Base-by-base conservation (phyloP, 108 stramenopile genomes). In the Fragilariopsis cylindrus region DNA sequence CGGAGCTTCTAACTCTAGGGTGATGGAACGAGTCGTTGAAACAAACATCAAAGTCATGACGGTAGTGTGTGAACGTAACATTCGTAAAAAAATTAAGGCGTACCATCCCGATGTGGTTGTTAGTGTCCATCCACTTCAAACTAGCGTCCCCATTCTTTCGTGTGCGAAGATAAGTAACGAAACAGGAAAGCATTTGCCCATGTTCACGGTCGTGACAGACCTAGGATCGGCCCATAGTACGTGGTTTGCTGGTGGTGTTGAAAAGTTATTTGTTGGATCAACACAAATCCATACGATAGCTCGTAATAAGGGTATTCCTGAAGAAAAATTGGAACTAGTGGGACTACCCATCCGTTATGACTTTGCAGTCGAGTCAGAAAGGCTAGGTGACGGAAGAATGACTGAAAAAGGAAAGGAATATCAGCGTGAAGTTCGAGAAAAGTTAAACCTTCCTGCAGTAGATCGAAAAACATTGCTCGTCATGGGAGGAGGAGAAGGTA, bases 201-300 rank as follows among this genome's bases (percentile, higher is more conserved):
- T 95, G 73, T 97, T 97, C 75, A 99, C 98, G 0, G 97, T 99
- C 0, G 96, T 97, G 15, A 99, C 98, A n/a, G 98, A 99, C 83
- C 78, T 99, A 45, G 98, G 96, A 6, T 83, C 80, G 2, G 97
- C 92, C 5, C 98, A 99, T 79, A 84, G 87, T 55, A 88, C 92
- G 57, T 99, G 98, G 98, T 99, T 98, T 75, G 89, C 92, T 39
- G 87, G 77, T 40, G 87, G 94, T 19, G 92, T 94, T 50, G 96
- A 97, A 75, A 91, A 91, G 62, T 85, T 94, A 72, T 98, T 97
- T 74, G 96, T 98, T 13, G 97, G 96, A 1, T 83, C 83, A 7
- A 85, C 91, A 7, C 81, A 76, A 3, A 89, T 98, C 58, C 54
- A 72, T 19, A 73, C 87, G 41, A 72, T 96, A 56, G 98, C 97